Conservation (phyloP, 768 basidiomycete genomes). For the Tylopilus rubrobrunneus region DNA sequence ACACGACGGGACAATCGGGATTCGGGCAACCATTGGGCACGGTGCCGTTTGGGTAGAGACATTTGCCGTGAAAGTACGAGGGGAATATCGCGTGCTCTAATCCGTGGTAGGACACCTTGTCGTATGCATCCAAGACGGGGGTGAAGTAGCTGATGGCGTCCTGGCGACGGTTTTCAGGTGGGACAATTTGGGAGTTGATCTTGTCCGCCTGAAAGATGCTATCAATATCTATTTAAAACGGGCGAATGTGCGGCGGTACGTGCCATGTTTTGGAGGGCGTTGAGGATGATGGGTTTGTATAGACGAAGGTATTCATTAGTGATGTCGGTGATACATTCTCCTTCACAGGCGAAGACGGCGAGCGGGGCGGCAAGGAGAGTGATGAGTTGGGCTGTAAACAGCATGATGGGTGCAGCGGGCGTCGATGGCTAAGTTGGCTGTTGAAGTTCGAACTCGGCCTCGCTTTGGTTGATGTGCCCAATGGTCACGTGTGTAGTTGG, state of each 20-base stretch:
- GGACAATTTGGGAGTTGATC: constrained; percentile 33
- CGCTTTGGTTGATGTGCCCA: not conserved
- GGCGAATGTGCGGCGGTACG: constrained; percentile 11
- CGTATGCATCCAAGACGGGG: constrained; percentile 47
- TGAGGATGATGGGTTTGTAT: constrained; percentile 41
- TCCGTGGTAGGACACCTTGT: constrained; percentile 37
- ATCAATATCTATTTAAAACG: not conserved
- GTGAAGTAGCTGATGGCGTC: constrained; percentile 36
- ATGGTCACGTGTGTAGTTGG: constrained; percentile 21
- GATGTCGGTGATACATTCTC: constrained; percentile 59
- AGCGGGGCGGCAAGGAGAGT: constrained; percentile 31
- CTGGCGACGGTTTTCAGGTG: constrained; percentile 20
- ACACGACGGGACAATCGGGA: constrained; percentile 73
- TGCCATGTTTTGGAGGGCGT: constrained; percentile 42
- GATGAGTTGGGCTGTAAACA: constrained; percentile 18
- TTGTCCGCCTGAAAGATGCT: constrained; percentile 31
- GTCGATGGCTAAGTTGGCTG: not conserved
- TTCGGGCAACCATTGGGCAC: constrained; percentile 74
- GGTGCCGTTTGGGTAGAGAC: constrained; percentile 46
- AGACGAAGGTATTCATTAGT: constrained; percentile 52
- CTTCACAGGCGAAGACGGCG: constrained; percentile 60
- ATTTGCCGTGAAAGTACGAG: constrained; percentile 74
- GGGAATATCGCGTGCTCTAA: constrained; percentile 63
- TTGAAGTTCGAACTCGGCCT: not conserved
- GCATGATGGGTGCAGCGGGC: constrained; percentile 17